Evolutionary conservation across 768 basidiomycete species (phyloP).

Genomic region (Amyloporia xantha): DNA sequence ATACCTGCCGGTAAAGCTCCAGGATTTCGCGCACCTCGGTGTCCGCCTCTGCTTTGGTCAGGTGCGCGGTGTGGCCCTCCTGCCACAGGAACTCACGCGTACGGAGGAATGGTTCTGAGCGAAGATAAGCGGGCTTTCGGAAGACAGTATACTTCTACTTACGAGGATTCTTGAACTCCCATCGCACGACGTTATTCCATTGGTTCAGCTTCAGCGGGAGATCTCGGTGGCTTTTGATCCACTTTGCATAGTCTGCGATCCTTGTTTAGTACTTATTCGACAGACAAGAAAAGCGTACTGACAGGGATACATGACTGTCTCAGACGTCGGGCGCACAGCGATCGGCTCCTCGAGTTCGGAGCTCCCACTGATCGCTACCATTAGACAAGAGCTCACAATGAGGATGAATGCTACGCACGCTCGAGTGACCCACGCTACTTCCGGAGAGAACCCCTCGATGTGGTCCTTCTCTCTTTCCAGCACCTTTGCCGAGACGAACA

Average conservation of each 20-base stretch:
- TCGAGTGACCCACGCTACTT: slow-evolving; percentile 99
- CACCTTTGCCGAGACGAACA: slow-evolving; percentile 91
- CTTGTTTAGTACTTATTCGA: too few species aligned
- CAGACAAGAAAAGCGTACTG: too few species aligned
- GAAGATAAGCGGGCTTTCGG: neutral
- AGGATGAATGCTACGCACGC: slow-evolving; percentile 59
- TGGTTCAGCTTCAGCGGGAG: slow-evolving; percentile 96
- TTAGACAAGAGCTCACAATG: too few species aligned
- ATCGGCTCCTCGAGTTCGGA: slow-evolving; percentile 96
- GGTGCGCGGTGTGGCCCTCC: slow-evolving; percentile 95
- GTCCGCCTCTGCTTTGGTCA: slow-evolving; percentile 87
- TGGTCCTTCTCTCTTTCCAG: slow-evolving; percentile 97
- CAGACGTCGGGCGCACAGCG: slow-evolving; percentile 96
- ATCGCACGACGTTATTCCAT: slow-evolving; percentile 99
- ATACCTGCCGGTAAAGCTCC: slow-evolving; percentile 91
- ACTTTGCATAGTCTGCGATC: slow-evolving; percentile 94
- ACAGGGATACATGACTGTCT: slow-evolving; percentile 99
- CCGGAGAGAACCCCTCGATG: slow-evolving; percentile 98
- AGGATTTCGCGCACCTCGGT: slow-evolving; percentile 89
- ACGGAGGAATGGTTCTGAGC: slow-evolving; percentile 90
- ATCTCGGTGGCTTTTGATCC: slow-evolving; percentile 97
- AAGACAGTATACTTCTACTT: slow-evolving; percentile 23
- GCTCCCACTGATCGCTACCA: slow-evolving; percentile 52
- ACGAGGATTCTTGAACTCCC: slow-evolving; percentile 99
- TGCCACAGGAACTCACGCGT: slow-evolving; percentile 99